These are phyloP conservation scores for Pseudogymnoascus sp. DNA, from an alignment of 2,329 filamentous ascomycete genomes.

Conservation along the genomic window DNA sequence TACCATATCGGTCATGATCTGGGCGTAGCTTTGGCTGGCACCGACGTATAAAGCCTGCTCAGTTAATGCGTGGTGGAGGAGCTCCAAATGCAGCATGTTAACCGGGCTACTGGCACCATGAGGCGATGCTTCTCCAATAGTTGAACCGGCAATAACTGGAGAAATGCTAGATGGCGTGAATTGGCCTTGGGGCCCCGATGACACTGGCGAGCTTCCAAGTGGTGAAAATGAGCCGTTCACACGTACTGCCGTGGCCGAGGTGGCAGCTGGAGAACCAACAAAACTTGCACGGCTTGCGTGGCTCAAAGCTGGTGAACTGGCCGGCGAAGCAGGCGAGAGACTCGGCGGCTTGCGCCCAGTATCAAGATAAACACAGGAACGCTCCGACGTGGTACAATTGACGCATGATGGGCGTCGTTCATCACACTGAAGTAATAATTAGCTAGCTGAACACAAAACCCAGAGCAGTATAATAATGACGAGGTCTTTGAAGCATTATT, in stretches of 20 bases:
- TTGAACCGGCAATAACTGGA: background rate
- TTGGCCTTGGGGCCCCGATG: background rate
- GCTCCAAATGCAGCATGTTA: slow-evolving; percentile 33
- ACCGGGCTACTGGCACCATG: slow-evolving; percentile 11
- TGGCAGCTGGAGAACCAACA: background rate
- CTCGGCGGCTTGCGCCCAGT: background rate
- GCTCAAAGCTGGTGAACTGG: background rate
- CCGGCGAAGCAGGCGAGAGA: background rate
- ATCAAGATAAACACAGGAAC: slow-evolving; percentile 15
- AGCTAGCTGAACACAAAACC: background rate
- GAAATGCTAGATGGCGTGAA: background rate
- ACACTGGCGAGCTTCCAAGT: background rate
- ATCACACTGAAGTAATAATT: slow-evolving; percentile 24
- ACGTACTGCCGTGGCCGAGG: background rate
- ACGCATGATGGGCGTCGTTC: slow-evolving; percentile 27
- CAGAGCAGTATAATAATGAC: background rate
- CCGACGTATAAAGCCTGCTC: background rate
- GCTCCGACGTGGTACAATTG: slow-evolving; percentile 23
- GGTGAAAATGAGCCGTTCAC: background rate
- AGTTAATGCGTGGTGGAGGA: slow-evolving; percentile 31
- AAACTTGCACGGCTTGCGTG: background rate
- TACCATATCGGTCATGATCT: slow-evolving; percentile 8
- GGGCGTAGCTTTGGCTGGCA: background rate
- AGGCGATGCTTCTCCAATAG: background rate
- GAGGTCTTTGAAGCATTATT: background rate